phyloP scores from a whole-genome alignment of 2,329 filamentous ascomycete genomes.

The Alternaria postmessia region DNA sequence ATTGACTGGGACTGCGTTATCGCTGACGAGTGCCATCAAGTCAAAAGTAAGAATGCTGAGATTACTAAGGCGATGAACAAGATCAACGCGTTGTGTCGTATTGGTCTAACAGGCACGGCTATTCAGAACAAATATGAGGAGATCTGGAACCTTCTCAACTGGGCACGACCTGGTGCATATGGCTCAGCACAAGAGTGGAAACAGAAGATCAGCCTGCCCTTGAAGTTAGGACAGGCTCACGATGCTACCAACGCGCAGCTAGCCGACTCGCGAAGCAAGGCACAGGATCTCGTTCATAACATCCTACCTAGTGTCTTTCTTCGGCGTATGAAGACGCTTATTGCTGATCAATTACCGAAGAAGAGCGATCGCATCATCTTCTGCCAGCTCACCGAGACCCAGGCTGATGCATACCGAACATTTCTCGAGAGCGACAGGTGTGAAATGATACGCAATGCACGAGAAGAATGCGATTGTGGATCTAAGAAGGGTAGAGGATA shows the following conservation, averaged over 20 bases:
- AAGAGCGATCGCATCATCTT: slow-evolving; percentile 96
- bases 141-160: slow-evolving; percentile 94
- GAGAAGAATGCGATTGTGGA: slow-evolving; percentile 73
- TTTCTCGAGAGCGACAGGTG: slow-evolving; percentile 79
- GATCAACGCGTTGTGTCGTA: slow-evolving; percentile 88
- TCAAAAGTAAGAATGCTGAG: slow-evolving; percentile 81
- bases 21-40: slow-evolving; percentile 89
- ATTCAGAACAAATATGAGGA: slow-evolving; percentile 99
- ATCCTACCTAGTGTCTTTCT: slow-evolving; percentile 90
- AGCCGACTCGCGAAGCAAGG: slow-evolving; percentile 80
- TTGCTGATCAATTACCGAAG: slow-evolving; percentile 90
- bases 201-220: slow-evolving; percentile 75
- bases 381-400: slow-evolving; percentile 84
- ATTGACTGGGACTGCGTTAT: slow-evolving; percentile 93
- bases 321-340: slow-evolving; percentile 89
- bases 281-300: slow-evolving; percentile 83
- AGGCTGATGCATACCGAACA: slow-evolving; percentile 82
- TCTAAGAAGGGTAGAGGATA: slow-evolving; percentile 77
- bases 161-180: slow-evolving; percentile 85
- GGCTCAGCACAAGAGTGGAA: slow-evolving; percentile 79
- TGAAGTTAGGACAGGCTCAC: slow-evolving; percentile 90
- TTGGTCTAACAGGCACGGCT: slow-evolving; percentile 92
- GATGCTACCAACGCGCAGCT: slow-evolving; percentile 86
- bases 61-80: slow-evolving; percentile 88
- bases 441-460: slow-evolving; percentile 71